These are phyloP conservation scores for Forsythia suspensa DNA, from an alignment of 257 asterid species.

Conservation along the genomic window DNA sequence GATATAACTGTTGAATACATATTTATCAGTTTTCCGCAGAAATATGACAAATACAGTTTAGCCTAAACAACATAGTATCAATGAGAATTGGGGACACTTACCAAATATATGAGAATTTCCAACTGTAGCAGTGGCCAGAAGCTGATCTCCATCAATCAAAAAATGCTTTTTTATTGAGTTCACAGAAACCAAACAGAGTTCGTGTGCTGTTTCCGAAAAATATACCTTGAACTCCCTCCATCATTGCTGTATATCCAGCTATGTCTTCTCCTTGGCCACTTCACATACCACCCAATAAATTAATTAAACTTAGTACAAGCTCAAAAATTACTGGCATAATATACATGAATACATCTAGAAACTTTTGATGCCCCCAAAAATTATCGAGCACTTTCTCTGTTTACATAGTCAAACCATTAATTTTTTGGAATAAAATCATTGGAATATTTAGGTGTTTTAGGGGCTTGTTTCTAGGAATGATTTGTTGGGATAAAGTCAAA, in stretches of 20 bases:
- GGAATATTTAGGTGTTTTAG: neutral
- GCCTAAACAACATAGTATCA: neutral
- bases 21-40: neutral
- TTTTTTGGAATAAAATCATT: neutral
- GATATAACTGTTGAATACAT: neutral
- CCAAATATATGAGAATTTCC: neutral
- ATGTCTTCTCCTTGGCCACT: neutral
- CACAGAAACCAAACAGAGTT: neutral
- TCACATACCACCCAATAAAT: neutral
- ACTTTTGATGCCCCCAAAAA: neutral
- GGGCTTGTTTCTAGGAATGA: neutral
- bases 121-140: neutral
- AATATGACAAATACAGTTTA: neutral
- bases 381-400: neutral
- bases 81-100: neutral
- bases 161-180: neutral
- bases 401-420: neutral
- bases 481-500: neutral
- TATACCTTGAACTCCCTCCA: neutral
- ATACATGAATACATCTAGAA: neutral
- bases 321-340: neutral
- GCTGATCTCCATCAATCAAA: neutral
- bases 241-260: neutral
- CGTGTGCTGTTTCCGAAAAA: neutral
- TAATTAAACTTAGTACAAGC: neutral